Evolutionary conservation across 495 filamentous ascomycete species (phyloP), one percentile per base, ranked within the genome.

Genomic region (Penicillium coffeae): DNA sequence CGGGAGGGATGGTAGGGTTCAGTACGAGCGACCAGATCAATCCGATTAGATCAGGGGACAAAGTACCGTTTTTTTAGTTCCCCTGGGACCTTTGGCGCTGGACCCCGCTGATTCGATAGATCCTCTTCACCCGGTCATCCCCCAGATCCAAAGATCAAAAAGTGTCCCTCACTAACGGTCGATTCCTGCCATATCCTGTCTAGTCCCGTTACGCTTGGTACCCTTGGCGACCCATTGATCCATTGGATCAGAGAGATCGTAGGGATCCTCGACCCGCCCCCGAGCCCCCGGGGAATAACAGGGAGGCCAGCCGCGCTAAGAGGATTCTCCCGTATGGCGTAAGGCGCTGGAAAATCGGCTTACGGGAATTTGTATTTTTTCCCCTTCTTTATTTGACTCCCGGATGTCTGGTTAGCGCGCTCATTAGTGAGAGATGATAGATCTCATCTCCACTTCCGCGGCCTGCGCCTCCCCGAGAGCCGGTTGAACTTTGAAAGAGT

Each of bases 341-440:
- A 64, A 66, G 62, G 65, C 45, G 60, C n/a, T n/a, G 59, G 58
- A 62, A 63, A 63, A 70, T 70, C 65, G 50, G 54, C 56, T 65
- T 63, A 43, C 38, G 27, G 27, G 48, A 38, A 25, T 56, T 38
- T 38, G 12, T 32, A 22, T 30, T 30, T 30, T 46, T 21, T 41
- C 47, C 8, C 19, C 9, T 33, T 34, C 22, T 45, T 48, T 49
- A 32, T 38, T 48, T 52, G 21, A 51, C 34, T 50, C 63, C 65
- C 66, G 64, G 59, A 64, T 50, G 47, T 62, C 52, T 73, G 69
- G 66, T 65, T 63, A 66, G 67, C 68, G 69, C 66, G 65, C 38
- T 56, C 59, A 48, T 63, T 66, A 64, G 62, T 66, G 59, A 69
- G n/a, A n/a, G 68, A 68, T 70, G 67, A 73, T 73, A 71, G 69